Conservation (phyloP, 805 yeast species). For the Scheffersomyces ergatensis region DNA sequence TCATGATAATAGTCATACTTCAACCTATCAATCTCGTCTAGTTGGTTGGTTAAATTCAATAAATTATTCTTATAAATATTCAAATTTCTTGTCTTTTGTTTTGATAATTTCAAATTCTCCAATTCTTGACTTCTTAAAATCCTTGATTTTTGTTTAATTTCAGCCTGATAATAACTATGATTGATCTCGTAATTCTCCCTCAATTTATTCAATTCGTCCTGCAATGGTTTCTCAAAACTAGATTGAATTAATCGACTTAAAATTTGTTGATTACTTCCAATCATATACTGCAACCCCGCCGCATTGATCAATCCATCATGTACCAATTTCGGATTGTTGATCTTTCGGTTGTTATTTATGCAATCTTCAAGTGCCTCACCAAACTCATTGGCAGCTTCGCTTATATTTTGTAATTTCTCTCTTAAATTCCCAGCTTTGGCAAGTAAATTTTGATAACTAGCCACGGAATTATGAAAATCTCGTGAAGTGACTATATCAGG, state of each 20-base stretch:
- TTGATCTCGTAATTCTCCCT: constrained; percentile 40
- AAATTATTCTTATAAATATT: constrained; percentile 66
- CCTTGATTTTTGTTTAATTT: constrained; percentile 51
- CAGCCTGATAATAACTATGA: constrained; percentile 52
- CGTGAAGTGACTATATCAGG: constrained; percentile 58
- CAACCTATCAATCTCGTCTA: constrained; percentile 74
- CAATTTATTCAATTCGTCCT: constrained; percentile 43
- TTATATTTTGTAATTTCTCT: constrained; percentile 42
- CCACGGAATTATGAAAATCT: constrained; percentile 53
- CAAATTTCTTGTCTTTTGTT: constrained; percentile 61
- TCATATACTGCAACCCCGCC: constrained; percentile 72
- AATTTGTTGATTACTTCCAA: constrained; percentile 75
- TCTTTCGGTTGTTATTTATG: constrained; percentile 24
- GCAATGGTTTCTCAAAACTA: constrained; percentile 56
- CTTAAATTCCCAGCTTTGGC: constrained; percentile 46
- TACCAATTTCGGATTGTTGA: constrained; percentile 19
- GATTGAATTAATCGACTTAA: constrained; percentile 55
- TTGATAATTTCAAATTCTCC: constrained; percentile 57
- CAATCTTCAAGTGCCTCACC: constrained; percentile 63
- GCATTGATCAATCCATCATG: constrained; percentile 68
- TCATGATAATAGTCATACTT: constrained; percentile 74
- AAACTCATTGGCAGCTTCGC: constrained; percentile 66
- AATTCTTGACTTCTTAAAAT: constrained; percentile 59
- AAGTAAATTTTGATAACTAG: constrained; percentile 47
- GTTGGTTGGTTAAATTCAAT: constrained; percentile 63